A percentile compares a stretch with the other conserved stretches of the same genome.
These are phyloP conservation scores for Bonia amplexicaulis DNA, from an alignment of 176 grass and related monocot genomes.

Conservation along the genomic window DNA sequence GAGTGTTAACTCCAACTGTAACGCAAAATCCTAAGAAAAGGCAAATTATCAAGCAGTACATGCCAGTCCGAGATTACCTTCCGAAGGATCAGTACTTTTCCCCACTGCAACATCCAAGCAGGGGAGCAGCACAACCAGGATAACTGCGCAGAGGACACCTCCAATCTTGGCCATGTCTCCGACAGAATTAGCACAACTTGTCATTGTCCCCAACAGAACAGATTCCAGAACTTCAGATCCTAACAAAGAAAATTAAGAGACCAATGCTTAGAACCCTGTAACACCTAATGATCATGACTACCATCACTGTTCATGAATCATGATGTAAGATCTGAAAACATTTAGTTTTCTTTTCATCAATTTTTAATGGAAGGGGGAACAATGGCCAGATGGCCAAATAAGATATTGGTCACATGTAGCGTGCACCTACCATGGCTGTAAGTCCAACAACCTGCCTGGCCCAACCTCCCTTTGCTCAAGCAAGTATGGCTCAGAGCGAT, in stretches of 20 bases:
- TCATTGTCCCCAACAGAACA: slow-evolving; percentile 1
- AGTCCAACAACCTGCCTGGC: not conserved
- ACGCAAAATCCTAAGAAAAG: not conserved
- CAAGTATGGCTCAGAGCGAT: not conserved
- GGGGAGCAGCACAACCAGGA: slow-evolving; percentile 22
- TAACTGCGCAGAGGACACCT: not conserved
- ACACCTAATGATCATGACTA: not conserved
- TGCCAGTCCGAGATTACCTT: slow-evolving; percentile 23
- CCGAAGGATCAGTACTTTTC: slow-evolving; percentile 32
- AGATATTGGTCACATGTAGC: slow-evolving; percentile 16
- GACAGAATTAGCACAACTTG: not conserved
- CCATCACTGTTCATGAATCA: not conserved
- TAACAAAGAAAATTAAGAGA: not conserved
- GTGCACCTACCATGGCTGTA: slow-evolving; percentile 12
- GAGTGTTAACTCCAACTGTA: not conserved
- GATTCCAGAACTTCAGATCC: not conserved
- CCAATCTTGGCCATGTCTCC: slow-evolving; percentile 16
- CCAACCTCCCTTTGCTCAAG: slow-evolving; percentile 1
- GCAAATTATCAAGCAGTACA: not conserved
- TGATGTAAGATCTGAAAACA: slow-evolving; percentile 1
- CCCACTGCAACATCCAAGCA: slow-evolving; percentile 20
- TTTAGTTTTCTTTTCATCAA: not conserved
- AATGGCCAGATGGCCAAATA: slow-evolving; percentile 1
- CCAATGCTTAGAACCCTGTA: not conserved
- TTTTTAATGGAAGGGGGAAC: not conserved